Percentiles rank a stretch among this genome's conserved stretches.
phyloP scores from a whole-genome alignment of 345 rosid genomes.

The Aquilaria yunnanensis region DNA sequence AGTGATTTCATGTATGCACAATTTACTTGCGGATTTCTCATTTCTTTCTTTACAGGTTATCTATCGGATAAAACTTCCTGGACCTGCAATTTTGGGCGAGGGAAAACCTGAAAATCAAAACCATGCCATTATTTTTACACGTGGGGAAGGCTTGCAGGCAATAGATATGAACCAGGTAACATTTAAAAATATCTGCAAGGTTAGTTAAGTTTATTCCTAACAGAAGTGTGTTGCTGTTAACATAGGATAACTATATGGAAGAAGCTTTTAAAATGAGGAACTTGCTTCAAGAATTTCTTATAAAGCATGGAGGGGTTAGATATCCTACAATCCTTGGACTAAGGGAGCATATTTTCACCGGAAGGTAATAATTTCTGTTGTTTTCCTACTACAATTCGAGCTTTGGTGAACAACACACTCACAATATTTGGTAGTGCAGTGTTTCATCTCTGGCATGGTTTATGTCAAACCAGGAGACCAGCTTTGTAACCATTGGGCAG shows the following conservation, averaged over 20 bases:
- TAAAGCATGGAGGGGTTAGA: constrained; percentile 64
- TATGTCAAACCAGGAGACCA: constrained; percentile 85
- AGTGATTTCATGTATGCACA: background rate
- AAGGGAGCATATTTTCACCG: constrained; percentile 84
- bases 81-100: constrained; percentile 49
- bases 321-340: constrained; percentile 67
- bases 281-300: constrained; percentile 66
- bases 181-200: background rate
- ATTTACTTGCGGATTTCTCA: background rate
- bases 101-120: constrained; percentile 69
- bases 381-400: constrained; percentile 1
- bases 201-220: background rate
- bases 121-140: constrained; percentile 54
- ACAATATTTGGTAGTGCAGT: constrained; percentile 31
- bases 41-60: constrained; percentile 30
- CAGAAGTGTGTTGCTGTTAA: background rate
- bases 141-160: constrained; percentile 57
- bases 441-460: constrained; percentile 91
- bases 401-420: background rate
- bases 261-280: constrained; percentile 87
- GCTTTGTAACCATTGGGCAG: constrained; percentile 81
- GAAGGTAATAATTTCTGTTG: constrained; percentile 28
- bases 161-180: constrained; percentile 63
- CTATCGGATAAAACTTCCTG: constrained; percentile 54
- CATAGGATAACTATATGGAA: constrained; percentile 77